A percentile compares a stretch with the other conserved stretches of the same genome.
Evolutionary conservation across 768 basidiomycete species (phyloP).

Genomic region (Mrakia hoshinonis): DNA sequence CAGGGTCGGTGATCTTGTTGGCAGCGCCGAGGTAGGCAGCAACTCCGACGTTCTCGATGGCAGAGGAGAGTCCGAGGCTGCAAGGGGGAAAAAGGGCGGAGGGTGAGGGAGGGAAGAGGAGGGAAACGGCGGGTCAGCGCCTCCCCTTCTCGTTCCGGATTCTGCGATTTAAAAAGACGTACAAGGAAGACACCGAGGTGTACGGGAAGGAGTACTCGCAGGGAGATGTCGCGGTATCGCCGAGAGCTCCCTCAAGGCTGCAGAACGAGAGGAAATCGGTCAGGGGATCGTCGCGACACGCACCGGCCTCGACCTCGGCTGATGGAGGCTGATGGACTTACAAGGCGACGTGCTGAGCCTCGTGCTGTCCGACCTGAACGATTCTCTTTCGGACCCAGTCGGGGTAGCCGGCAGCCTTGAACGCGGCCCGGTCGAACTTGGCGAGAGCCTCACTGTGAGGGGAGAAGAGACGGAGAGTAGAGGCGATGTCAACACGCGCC

Average conservation of each 20-base stretch:
- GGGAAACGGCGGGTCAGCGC: too few relatives aligned
- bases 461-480: neutral
- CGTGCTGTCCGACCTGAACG: constrained; percentile 5
- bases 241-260: constrained; percentile 48
- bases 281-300: neutral
- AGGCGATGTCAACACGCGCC: neutral
- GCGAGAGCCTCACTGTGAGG: constrained; percentile 40
- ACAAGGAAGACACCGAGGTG: too few relatives aligned
- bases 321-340: too few relatives aligned
- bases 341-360: neutral
- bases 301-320: too few relatives aligned
- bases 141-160: too few relatives aligned
- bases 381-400: constrained; percentile 47
- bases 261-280: constrained; percentile 36
- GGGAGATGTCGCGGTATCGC: constrained; percentile 46
- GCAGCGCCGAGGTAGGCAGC: constrained; percentile 54
- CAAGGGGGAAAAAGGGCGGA: too few relatives aligned
- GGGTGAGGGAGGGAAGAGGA: too few relatives aligned
- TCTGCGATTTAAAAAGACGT: too few relatives aligned
- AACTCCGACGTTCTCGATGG: constrained; percentile 51
- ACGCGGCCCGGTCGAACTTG: constrained; percentile 49
- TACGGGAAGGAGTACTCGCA: constrained; percentile 49
- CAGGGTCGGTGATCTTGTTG: constrained; percentile 25
- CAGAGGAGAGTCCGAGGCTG: constrained; percentile 47
- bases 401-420: constrained; percentile 42